Evolutionary conservation across 129 eudicot genomes (phyloP), one percentile per base, ranked within the genome.

Genomic region (Pseudognaphalium luteoalbum): DNA sequence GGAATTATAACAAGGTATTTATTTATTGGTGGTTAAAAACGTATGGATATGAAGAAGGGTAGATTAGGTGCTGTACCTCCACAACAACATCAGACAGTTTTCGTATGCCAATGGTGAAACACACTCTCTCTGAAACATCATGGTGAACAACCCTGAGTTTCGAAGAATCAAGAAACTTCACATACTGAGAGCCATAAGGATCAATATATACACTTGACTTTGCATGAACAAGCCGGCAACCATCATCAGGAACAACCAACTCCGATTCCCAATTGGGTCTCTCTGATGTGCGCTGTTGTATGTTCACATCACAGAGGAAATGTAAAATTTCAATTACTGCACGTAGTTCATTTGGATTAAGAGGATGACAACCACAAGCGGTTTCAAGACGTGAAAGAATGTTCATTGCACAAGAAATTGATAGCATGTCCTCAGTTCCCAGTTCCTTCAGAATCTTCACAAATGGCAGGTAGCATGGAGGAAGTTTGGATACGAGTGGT

Each of bases 1-100:
- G n/a, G 28, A 25, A 0, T 25, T 0, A 25, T 25, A 25, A 25
- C 28, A 25, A 39, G 28, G 28, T 25, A 25, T 25, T 25, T 25
- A n/a, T n/a, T n/a, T n/a, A n/a, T n/a, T n/a, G n/a, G n/a, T n/a
- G n/a, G n/a, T n/a, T n/a, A n/a, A n/a, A n/a, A n/a, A n/a, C n/a
- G n/a, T n/a, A n/a, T n/a, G n/a, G n/a, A n/a, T n/a, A n/a, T n/a
- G n/a, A n/a, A n/a, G n/a, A n/a, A n/a, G n/a, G n/a, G n/a, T n/a
- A n/a, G 28, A 25, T 25, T 25, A 25, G 28, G 64, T 73, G 15
- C n/a, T 10, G 11, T 85, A 90, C 96, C 96, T 90, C 96, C 66
- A 88, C 85, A 66, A 90, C 96, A 21, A 84, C 88, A 77, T 88
- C 88, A 63, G 89, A 88, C 14, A 90, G 88, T 85, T 82, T 90